Conservation (phyloP, 2,329 filamentous ascomycete species). For the Aspergillus tamarii region DNA sequence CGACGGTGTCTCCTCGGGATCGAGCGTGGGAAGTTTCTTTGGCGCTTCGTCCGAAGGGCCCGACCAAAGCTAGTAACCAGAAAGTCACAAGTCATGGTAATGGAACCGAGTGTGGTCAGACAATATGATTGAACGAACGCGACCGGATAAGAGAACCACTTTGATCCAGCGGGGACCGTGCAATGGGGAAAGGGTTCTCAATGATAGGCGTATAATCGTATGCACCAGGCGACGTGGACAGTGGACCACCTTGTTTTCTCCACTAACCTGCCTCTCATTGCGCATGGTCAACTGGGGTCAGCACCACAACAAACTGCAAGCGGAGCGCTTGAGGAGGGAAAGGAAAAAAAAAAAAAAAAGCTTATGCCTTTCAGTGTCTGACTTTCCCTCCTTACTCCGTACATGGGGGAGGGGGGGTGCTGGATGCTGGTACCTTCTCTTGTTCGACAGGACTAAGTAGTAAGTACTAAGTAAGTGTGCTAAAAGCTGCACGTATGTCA, state of each 20-base stretch:
- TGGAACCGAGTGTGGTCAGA: constrained; percentile 17
- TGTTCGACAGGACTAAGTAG: neutral
- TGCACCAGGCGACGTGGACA: neutral
- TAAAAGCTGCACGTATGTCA: neutral
- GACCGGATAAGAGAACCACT: constrained; percentile 13
- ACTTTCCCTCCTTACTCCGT: neutral
- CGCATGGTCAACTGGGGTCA: constrained; percentile 1
- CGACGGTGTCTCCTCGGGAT: constrained; percentile 16
- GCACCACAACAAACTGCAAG: neutral
- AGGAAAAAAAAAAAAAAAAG: neutral
- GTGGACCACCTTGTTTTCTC: neutral
- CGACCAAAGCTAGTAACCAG: neutral
- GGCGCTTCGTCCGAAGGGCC: constrained; percentile 3
- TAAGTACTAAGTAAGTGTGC: neutral
- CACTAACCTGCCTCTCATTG: neutral
- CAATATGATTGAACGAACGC: constrained; percentile 25
- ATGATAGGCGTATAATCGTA: constrained; percentile 11
- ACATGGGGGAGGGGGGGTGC: neutral
- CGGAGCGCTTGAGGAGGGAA: neutral
- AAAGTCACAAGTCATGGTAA: neutral
- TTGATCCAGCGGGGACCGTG: constrained; percentile 20
- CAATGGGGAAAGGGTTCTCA: constrained; percentile 14
- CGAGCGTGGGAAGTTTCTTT: constrained; percentile 5
- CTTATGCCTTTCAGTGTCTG: neutral
- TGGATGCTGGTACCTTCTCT: neutral